These are phyloP conservation scores for Saturnispora saitoi DNA, from an alignment of 805 yeast genomes.

Conservation along the genomic window DNA sequence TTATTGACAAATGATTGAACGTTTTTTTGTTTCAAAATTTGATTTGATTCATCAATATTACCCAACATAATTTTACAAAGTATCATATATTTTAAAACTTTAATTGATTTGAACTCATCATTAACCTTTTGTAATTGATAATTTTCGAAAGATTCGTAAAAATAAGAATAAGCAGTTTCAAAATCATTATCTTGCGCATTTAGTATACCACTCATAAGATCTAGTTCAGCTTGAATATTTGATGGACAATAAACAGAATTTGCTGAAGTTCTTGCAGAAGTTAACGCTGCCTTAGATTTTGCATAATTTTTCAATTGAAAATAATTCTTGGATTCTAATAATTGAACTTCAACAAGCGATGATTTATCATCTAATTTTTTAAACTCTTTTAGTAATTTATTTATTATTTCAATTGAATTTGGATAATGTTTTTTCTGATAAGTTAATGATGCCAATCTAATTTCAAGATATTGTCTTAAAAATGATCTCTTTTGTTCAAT, in stretches of 20 bases:
- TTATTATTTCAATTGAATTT: constrained; percentile 65
- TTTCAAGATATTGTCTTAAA: constrained; percentile 78
- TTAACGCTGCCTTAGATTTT: constrained; percentile 83
- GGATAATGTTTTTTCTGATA: constrained; percentile 56
- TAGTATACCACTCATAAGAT: constrained; percentile 87
- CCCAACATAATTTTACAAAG: constrained; percentile 90
- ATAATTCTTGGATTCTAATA: constrained; percentile 81
- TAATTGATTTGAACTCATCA: constrained; percentile 37
- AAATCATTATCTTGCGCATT: constrained; percentile 97
- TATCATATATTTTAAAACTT: constrained; percentile 85
- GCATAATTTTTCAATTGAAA: constrained; percentile 88
- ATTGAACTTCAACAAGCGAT: constrained; percentile 89
- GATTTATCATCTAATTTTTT: constrained; percentile 93
- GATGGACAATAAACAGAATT: constrained; percentile 94
- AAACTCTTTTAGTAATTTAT: constrained; percentile 68
- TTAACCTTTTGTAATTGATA: constrained; percentile 39
- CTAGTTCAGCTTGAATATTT: constrained; percentile 87
- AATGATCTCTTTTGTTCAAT: constrained; percentile 74
- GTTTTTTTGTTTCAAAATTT: constrained; percentile 64
- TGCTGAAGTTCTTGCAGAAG: constrained; percentile 96
- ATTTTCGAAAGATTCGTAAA: constrained; percentile 91
- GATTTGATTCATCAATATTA: constrained; percentile 74
- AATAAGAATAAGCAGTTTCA: constrained; percentile 91
- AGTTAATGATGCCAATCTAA: constrained; percentile 70
- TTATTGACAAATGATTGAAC: constrained; percentile 39